phyloP scores from a whole-genome alignment of 768 basidiomycete genomes.

The Xerocomellus chrysenteron region DNA sequence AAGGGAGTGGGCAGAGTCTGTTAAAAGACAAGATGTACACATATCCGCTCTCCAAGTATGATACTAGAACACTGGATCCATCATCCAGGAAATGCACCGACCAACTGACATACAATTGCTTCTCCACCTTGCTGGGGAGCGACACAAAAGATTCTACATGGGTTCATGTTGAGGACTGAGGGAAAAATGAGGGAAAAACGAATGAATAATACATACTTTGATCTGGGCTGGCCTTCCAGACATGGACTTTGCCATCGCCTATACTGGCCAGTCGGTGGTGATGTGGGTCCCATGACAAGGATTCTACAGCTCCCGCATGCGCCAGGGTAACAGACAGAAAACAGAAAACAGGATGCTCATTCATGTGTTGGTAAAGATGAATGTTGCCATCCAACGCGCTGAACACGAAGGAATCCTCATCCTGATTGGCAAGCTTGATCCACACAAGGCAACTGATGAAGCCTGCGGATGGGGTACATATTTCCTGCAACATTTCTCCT shows the following conservation, averaged over 20 bases:
- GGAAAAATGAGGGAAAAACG: too few relatives aligned
- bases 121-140: not conserved
- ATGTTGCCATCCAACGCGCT: not conserved
- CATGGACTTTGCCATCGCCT: not conserved
- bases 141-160: not conserved
- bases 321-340: too few relatives aligned
- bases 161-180: too few relatives aligned
- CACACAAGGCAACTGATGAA: not conserved
- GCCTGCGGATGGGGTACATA: not conserved
- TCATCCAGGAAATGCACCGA: not conserved
- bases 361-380: too few relatives aligned
- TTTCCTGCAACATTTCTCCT: not conserved
- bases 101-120: not conserved
- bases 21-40: not conserved
- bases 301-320: too few relatives aligned
- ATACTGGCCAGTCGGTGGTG: not conserved
- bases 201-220: not conserved
- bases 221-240: not conserved
- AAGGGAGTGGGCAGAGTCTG: not conserved
- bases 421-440: not conserved
- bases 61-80: conserved; percentile 3
- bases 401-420: not conserved
- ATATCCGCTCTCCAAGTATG: conserved; percentile 2
- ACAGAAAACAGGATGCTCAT: too few relatives aligned
- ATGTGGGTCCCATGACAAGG: too few relatives aligned